Conservation (phyloP, 2,329 filamentous ascomycete genomes). For the Stagonosporopsis rhizophila region DNA sequence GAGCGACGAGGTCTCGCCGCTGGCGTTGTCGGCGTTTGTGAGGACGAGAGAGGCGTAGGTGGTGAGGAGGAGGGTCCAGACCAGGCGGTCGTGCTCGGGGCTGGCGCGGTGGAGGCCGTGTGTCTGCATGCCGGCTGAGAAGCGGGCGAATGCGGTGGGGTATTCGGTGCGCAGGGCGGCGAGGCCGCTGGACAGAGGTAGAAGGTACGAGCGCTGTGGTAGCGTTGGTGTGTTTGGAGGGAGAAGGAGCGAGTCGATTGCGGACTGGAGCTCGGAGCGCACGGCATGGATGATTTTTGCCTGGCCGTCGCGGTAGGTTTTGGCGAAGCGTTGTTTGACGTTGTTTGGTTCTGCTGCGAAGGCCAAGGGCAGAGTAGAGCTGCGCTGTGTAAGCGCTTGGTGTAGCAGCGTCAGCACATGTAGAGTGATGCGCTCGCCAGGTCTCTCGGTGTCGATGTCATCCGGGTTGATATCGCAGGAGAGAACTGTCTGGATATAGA, state of each 20-base stretch:
- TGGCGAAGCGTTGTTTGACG: slow-evolving; percentile 50
- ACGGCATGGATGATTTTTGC: slow-evolving; percentile 37
- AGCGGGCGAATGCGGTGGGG: slow-evolving; percentile 12
- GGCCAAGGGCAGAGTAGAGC: slow-evolving; percentile 26
- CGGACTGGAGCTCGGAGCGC: slow-evolving; percentile 29
- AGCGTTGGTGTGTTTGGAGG: slow-evolving; percentile 2
- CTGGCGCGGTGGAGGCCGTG: slow-evolving; percentile 11
- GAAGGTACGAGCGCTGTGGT: slow-evolving; percentile 17
- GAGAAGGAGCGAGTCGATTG: slow-evolving; percentile 15
- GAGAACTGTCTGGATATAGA: slow-evolving; percentile 38
- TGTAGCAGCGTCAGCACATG: slow-evolving; percentile 34
- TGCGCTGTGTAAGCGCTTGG: slow-evolving; percentile 33
- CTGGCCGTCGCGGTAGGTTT: slow-evolving; percentile 54
- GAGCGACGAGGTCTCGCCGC: slow-evolving; percentile 4
- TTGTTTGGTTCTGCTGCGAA: slow-evolving; percentile 30
- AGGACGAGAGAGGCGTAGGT: slow-evolving; percentile 25
- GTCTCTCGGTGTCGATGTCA: slow-evolving; percentile 19
- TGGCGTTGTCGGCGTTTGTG: slow-evolving; percentile 11
- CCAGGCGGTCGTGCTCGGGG: slow-evolving; percentile 18
- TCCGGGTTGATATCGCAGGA: slow-evolving; percentile 25
- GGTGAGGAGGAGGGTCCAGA: slow-evolving; percentile 37
- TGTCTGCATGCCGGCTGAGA: slow-evolving; percentile 21
- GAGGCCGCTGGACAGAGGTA: slow-evolving; percentile 24
- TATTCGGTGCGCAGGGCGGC: slow-evolving; percentile 20
- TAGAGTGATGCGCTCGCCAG: slow-evolving; percentile 30